These are phyloP conservation scores for Aphanomyces euteiches DNA, from an alignment of 352 stramenopile species.

Conservation along the genomic window DNA sequence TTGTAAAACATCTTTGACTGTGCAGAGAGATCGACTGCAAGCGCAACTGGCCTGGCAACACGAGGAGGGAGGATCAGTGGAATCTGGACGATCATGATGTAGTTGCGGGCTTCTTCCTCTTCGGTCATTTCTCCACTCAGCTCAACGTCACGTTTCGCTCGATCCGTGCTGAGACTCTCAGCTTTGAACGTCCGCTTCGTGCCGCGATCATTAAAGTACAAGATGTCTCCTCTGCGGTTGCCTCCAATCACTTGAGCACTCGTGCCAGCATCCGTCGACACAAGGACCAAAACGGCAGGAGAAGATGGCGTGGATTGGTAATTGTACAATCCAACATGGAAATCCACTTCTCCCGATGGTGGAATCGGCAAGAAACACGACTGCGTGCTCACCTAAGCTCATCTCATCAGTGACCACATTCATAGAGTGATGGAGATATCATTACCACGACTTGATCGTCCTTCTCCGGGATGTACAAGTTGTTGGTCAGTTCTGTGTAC, in stretches of 20 bases:
- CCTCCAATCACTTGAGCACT: conserved; percentile 22
- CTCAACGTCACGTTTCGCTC: conserved; percentile 7
- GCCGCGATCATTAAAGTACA: conserved; percentile 24
- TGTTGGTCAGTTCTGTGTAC: conserved; percentile 18
- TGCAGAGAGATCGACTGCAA: too few species aligned
- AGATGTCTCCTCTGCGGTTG: conserved; percentile 3
- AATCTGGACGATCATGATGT: conserved; percentile 27
- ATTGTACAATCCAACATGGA: conserved; percentile 24
- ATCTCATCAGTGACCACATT: background rate
- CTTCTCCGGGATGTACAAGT: conserved; percentile 1
- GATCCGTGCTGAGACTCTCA: conserved; percentile 1
- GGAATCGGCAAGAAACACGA: conserved; percentile 19
- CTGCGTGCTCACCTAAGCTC: conserved; percentile 18
- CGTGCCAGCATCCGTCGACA: conserved; percentile 23
- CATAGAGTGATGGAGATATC: background rate
- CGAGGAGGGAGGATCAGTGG: background rate
- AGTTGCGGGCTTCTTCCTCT: conserved; percentile 22
- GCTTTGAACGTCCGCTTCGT: conserved; percentile 21
- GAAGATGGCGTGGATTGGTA: conserved; percentile 8
- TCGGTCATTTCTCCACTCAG: conserved; percentile 5
- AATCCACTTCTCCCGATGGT: background rate
- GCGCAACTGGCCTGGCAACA: too few species aligned
- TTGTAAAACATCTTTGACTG: too few species aligned
- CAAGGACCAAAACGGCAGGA: conserved; percentile 17
- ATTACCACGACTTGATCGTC: conserved; percentile 23